Conservation (phyloP, 2,329 filamentous ascomycete genomes). For the Aspergillus unguis region DNA sequence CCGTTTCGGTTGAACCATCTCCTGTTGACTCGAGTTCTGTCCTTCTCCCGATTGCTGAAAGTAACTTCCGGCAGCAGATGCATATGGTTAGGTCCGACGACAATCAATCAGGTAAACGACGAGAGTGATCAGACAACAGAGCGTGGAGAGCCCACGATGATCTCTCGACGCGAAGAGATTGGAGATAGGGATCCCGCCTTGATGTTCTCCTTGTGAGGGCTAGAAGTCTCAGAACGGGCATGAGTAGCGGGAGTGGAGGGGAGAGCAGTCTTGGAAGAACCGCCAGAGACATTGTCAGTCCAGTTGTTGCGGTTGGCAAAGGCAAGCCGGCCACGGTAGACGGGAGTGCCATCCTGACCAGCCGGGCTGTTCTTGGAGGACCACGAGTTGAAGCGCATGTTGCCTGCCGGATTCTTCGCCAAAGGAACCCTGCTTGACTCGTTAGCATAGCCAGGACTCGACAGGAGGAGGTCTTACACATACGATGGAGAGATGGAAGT, state of each 20-base stretch:
- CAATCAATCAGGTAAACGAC: background rate
- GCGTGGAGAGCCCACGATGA: constrained; percentile 34
- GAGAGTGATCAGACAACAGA: constrained; percentile 24
- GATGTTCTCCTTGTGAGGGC: constrained; percentile 40
- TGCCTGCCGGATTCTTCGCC: constrained; percentile 37
- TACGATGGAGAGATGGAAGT: constrained; percentile 50
- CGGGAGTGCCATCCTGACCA: constrained; percentile 40
- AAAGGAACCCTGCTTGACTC: constrained; percentile 33
- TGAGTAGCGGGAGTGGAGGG: constrained; percentile 30
- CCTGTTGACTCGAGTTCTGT: background rate
- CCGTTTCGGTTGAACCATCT: background rate
- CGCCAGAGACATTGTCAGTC: constrained; percentile 32
- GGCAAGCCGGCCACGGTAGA: constrained; percentile 30
- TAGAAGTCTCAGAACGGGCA: constrained; percentile 36
- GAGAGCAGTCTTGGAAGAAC: constrained; percentile 36
- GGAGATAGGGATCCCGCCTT: constrained; percentile 38
- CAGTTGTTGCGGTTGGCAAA: constrained; percentile 25
- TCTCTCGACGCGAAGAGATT: constrained; percentile 38
- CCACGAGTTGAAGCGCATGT: constrained; percentile 36
- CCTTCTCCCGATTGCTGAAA: background rate
- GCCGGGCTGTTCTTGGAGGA: constrained; percentile 36
- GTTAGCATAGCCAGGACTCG: constrained; percentile 25
- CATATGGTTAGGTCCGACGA: background rate
- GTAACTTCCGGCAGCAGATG: background rate
- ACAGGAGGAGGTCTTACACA: constrained; percentile 21